Evolutionary conservation across 2,329 filamentous ascomycete species (phyloP), one percentile per base, ranked within the genome.

Genomic region (Lecanosticta acicola): DNA sequence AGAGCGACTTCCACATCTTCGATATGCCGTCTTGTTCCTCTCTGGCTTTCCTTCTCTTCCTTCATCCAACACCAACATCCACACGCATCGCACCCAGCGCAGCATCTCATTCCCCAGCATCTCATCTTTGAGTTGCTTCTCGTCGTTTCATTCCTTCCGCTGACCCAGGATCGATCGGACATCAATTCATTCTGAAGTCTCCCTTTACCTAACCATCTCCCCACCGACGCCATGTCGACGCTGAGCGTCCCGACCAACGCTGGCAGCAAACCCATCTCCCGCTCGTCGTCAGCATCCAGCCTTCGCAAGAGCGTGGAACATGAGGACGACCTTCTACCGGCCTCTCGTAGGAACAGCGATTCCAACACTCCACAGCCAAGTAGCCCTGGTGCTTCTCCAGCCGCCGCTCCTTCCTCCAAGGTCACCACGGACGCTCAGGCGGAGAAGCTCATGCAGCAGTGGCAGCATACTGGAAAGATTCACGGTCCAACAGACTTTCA

Each of bases 401-500:
- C 24, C 11, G 11, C 24, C 7, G 24, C 24, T 7, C 7, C 24
- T 29, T 29, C 24, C 11, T 5, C 24, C 24, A 29, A 29, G 24
- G 24, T 29, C 24, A 29, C 7, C 24, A 7, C 24, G 11, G 24
- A 29, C 11, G 24, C 7, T 5, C 24, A 5, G 7, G 24, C 24
- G 11, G 24, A 29, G 24, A 29, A 29, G 1, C 50, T 67, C 33
- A 63, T 64, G 48, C 39, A 54, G 37, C 56, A 55, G 21, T 66
- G 61, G 62, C 50, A 64, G 17, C 56, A 63, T 44, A 59, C 54
- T 21, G 46, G 50, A 35, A 42, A 51, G 20, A 54, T 66, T 10
- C 39, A 50, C 9, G 64, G 64, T 5, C 64, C 64, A 1, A 46
- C 48, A n/a, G 62, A 66, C 54, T 66, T 62, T 48, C 62, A 65